Evolutionary conservation across 2,329 filamentous ascomycete genomes (phyloP).

Genomic region (Paraconiothyrium brasiliense): DNA sequence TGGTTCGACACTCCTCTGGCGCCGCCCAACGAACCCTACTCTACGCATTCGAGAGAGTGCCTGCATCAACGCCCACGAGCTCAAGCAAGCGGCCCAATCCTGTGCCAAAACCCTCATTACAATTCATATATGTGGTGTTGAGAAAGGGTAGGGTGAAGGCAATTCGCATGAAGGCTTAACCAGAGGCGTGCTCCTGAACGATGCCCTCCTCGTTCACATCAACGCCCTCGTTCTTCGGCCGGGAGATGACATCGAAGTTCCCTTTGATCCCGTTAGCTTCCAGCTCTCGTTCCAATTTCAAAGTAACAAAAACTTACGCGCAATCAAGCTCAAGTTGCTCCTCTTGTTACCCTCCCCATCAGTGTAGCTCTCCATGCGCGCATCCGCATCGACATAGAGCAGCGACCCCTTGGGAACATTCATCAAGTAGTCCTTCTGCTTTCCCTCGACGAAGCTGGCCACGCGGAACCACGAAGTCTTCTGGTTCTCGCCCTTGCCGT

Average conservation of each 20-base stretch:
- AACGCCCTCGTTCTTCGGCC: slow-evolving; percentile 33
- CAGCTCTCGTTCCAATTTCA: slow-evolving; percentile 10
- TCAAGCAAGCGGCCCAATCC: background rate
- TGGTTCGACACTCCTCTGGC: slow-evolving; percentile 14
- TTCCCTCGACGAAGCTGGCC: slow-evolving; percentile 75
- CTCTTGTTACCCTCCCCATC: slow-evolving; percentile 73
- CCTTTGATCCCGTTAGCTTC: slow-evolving; percentile 28
- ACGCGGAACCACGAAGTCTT: slow-evolving; percentile 88
- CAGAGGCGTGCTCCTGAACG: slow-evolving; percentile 37
- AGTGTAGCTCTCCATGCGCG: slow-evolving; percentile 69
- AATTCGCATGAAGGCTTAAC: slow-evolving; percentile 18
- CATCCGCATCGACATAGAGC: slow-evolving; percentile 86
- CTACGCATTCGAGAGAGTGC: background rate
- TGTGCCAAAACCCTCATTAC: slow-evolving; percentile 2
- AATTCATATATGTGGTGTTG: slow-evolving; percentile 9
- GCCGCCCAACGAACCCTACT: slow-evolving; percentile 14
- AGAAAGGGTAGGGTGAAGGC: background rate
- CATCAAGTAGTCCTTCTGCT: slow-evolving; percentile 75
- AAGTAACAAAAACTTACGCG: slow-evolving; percentile 71
- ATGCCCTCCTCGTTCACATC: slow-evolving; percentile 44
- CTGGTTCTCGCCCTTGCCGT: slow-evolving; percentile 73
- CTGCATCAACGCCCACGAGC: background rate
- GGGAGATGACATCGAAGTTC: slow-evolving; percentile 47
- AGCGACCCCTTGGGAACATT: slow-evolving; percentile 84
- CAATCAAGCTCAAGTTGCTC: slow-evolving; percentile 73